phyloP scores from a whole-genome alignment of 1,284 basidiomycete species.

The Cutaneotrichosporon mucoides region DNA sequence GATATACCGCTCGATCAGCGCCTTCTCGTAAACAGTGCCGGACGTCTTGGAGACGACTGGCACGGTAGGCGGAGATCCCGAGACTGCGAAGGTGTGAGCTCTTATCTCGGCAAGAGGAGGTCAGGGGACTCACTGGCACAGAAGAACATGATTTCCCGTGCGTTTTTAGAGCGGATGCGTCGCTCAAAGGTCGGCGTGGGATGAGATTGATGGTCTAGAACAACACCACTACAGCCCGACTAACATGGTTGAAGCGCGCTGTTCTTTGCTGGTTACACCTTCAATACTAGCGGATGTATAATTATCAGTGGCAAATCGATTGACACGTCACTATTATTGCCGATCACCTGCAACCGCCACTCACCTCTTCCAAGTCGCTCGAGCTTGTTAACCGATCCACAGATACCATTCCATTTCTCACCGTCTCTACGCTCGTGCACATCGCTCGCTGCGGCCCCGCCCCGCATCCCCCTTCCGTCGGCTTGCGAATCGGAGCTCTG shows the following conservation, averaged over 20 bases:
- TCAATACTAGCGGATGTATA: not conserved
- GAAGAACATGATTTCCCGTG: conserved; percentile 66
- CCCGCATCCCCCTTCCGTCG: not conserved
- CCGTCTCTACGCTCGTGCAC: not conserved
- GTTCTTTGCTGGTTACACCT: not conserved
- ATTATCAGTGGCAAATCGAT: not conserved
- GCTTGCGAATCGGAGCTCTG: too few relatives aligned
- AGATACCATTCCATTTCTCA: not conserved
- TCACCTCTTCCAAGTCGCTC: not conserved
- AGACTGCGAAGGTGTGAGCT: conserved; percentile 57
- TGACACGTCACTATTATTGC: conserved; percentile 9
- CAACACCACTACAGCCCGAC: not conserved
- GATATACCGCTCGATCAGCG: conserved; percentile 94
- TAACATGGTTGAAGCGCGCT: not conserved
- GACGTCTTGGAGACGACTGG: conserved; percentile 92
- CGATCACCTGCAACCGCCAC: too few relatives aligned
- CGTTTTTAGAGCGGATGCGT: conserved; percentile 9
- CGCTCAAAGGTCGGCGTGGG: not conserved
- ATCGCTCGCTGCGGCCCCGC: not conserved
- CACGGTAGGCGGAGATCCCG: conserved; percentile 88
- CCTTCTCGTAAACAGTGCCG: conserved; percentile 89
- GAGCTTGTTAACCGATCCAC: not conserved
- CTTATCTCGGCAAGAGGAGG: not conserved
- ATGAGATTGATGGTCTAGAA: not conserved
- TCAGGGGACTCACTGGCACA: conserved; percentile 55